Base-by-base conservation (phyloP, 129 eudicot species). In the Pseudognaphalium luteoalbum region DNA sequence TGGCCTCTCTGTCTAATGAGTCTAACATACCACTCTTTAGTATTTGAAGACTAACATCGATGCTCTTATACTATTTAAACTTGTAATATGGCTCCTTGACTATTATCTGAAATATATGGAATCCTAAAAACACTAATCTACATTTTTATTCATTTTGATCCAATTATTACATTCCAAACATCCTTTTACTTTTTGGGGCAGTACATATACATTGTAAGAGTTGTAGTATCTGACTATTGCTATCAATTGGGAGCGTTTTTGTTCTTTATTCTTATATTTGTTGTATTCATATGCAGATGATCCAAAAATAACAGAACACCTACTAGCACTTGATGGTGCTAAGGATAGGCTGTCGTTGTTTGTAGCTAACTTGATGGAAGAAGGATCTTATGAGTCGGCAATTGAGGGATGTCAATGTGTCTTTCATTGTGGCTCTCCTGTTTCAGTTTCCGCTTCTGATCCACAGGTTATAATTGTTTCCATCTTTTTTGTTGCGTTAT, bases 261-360 rank as follows among this genome's bases (percentile, higher is more conserved):
- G 60, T 47, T 33, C 10, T 44, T 75, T 16, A 1, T 21, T 4
- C 5, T 60, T 60, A 3, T 60, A 8, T 8, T 58, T 70, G 1
- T 35, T 4, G 25, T 59, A 37, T 76, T 65, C 59, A 19, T 52
- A 54, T n/a, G 8, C 33, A 68, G 72, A 39, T 68, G 72, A 68
- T 37, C 72, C 72, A 21, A 68, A 11, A 19, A 37, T 11, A 22
- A 20, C 56, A 20, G 56, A 68, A 20, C 72, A 68, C 35, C 8
- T 68, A 68, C 72, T 19, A 37, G 32, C 54, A 39, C 56, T 68
- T 41, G 70, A 68, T 35, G 72, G 72, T 20, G 72, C 72, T 19
- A 68, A 68, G 32, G 70, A 66, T 34, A 41, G 72, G 54, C 34
- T 68, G 12, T 68, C 72, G 20, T 68, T 68, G 56, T 68, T 39